phyloP scores from a whole-genome alignment of 2,329 filamentous ascomycete genomes.

The Incumbomyces delicatus region DNA sequence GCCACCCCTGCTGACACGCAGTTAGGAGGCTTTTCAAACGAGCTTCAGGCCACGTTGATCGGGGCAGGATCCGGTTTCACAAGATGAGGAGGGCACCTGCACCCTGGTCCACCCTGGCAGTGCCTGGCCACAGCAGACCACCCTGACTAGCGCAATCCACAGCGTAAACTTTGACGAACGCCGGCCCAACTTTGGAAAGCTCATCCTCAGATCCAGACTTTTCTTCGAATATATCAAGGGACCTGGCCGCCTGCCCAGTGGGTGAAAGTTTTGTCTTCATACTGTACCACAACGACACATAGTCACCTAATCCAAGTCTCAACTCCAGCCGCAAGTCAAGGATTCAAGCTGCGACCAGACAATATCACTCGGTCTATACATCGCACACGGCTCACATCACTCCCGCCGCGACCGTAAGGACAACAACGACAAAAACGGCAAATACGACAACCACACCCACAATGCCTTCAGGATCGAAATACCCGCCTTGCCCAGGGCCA shows the following conservation, averaged over 20 bases:
- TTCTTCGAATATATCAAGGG: conserved; percentile 5
- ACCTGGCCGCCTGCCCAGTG: neutral
- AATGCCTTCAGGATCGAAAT: conserved; percentile 24
- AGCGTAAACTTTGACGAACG: neutral
- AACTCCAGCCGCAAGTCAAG: neutral
- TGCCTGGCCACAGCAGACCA: conserved; percentile 4
- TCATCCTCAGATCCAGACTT: neutral
- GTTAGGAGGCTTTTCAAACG: neutral
- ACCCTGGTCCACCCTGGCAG: no score
- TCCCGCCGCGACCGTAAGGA: no score
- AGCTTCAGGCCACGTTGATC: conserved; percentile 6
- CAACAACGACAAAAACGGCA: neutral
- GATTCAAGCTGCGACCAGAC: neutral
- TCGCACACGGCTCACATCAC: conserved; percentile 3
- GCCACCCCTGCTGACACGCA: neutral
- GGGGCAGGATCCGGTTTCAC: conserved; percentile 2
- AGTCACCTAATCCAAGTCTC: conserved; percentile 1
- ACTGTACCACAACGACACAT: conserved; percentile 5
- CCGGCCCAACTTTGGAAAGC: conserved; percentile 1
- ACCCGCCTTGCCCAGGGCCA: conserved; percentile 25
- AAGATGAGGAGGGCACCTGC: conserved; percentile 6
- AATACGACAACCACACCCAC: conserved; percentile 7
- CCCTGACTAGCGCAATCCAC: conserved; percentile 4
- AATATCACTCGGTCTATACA: neutral
- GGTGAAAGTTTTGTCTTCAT: neutral